Percentiles rank a stretch among this genome's conserved stretches.
Evolutionary conservation across 148 eudicot species (phyloP).

Genomic region (Nepenthes gracilis): DNA sequence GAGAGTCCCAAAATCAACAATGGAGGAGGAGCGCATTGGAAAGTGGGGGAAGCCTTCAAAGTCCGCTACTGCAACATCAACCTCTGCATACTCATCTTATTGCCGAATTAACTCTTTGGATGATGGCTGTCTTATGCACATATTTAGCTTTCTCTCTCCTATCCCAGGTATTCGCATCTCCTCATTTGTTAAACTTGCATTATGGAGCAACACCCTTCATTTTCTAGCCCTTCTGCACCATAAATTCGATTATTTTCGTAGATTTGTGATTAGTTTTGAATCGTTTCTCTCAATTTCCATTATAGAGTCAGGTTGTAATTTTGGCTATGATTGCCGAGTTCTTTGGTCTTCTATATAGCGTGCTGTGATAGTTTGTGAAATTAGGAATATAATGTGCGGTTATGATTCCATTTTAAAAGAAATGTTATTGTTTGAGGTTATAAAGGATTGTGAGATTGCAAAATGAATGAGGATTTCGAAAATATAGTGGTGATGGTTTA

Average conservation of each 20-base stretch:
- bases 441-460: no score
- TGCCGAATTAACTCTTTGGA: conserved; percentile 50
- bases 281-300: background rate
- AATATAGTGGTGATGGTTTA: no score
- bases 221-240: background rate
- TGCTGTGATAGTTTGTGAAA: no score
- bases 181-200: no score
- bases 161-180: conserved; percentile 55
- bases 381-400: no score
- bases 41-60: conserved; percentile 35
- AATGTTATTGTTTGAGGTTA: no score
- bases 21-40: background rate
- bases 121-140: conserved; percentile 96
- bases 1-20: no score
- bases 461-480: no score
- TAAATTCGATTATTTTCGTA: background rate
- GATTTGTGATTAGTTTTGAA: background rate
- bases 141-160: conserved; percentile 87
- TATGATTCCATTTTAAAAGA: no score
- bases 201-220: background rate
- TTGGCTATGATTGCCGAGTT: background rate
- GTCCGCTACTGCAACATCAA: conserved; percentile 3
- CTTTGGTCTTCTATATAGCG: background rate
- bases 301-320: background rate
- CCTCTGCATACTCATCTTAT: conserved; percentile 5